Evolutionary conservation across 2,329 filamentous ascomycete genomes (phyloP), one percentile per base, ranked within the genome.

Genomic region (Claviceps sorghi): DNA sequence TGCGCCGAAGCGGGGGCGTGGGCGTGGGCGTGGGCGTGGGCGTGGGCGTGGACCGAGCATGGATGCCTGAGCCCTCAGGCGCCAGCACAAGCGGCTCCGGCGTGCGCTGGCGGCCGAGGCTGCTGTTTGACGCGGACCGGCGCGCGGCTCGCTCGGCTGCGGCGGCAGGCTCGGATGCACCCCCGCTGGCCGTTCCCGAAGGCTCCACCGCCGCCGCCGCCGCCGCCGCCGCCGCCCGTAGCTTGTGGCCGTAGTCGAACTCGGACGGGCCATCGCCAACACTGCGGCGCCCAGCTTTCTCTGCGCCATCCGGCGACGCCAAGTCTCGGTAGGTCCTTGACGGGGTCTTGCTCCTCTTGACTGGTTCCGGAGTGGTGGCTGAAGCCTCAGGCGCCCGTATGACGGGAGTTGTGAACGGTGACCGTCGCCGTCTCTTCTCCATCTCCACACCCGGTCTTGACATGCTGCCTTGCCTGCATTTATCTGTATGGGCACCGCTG

Each of bases 1-100:
- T 77, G 57, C 87, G 80, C 61, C 88, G 79, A 55, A 93, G 76
- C 48, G 84, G 82, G 57, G 84, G 84, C 54, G 83, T 84, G n/a
- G n/a, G n/a, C n/a, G n/a, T n/a, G n/a, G n/a, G n/a, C n/a, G n/a
- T n/a, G n/a, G n/a, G n/a, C n/a, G n/a, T n/a, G n/a, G n/a, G n/a
- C n/a, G n/a, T 57, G 69, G 68, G 64, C n/a, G 69, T 46, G 48
- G 51, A 51, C 19, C 52, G 36, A 6, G 15, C 5, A 21, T 46
- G 50, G 19, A 53, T 73, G 65, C 64, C 58, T 55, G 49, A 69
- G 52, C 82, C 87, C 58, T 83, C 78, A 66, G 85, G 78, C 64
- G 82, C 76, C 54, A 76, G 74, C 58, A 66, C 67, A 38, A 73
- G 67, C 56, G 74, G 73, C 63, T 79, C 77, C 3, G 77, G 77